Evolutionary conservation across 768 basidiomycete species (phyloP).

Genomic region (Fomitopsis serialis): DNA sequence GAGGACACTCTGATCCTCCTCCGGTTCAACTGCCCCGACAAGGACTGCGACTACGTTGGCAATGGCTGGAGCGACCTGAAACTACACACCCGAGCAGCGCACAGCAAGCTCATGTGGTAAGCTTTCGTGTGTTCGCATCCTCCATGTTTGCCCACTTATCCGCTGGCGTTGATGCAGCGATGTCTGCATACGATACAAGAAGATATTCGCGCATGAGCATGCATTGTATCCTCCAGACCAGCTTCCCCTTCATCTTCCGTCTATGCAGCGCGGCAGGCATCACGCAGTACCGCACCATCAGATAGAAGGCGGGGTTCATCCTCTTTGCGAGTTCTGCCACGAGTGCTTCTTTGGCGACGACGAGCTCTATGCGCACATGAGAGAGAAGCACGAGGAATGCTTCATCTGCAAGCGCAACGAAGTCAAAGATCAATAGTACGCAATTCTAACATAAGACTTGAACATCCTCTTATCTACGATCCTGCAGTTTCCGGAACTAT

Average conservation of each 20-base stretch:
- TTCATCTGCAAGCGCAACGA: conserved; percentile 88
- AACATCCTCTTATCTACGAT: neutral
- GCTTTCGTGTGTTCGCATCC: conserved; percentile 14
- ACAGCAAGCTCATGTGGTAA: conserved; percentile 80
- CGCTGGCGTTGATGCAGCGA: conserved; percentile 58
- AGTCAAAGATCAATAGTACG: conserved; percentile 81
- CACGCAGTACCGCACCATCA: conserved; percentile 40
- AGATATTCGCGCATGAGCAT: conserved; percentile 95
- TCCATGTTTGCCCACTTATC: too few species aligned
- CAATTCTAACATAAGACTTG: too few species aligned
- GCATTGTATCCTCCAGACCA: conserved; percentile 66
- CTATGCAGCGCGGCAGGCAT: conserved; percentile 40
- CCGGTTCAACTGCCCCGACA: conserved; percentile 90
- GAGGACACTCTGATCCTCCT: conserved; percentile 88
- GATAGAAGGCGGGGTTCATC: conserved; percentile 69
- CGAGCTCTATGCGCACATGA: conserved; percentile 90
- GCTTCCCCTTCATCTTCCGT: conserved; percentile 73
- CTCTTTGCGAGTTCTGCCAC: conserved; percentile 84
- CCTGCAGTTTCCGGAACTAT: conserved; percentile 70
- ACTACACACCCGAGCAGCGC: conserved; percentile 71
- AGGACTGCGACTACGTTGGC: conserved; percentile 77
- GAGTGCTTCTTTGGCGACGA: conserved; percentile 93
- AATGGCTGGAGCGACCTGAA: conserved; percentile 89
- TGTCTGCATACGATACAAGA: conserved; percentile 83
- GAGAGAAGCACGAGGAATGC: conserved; percentile 92